Evolutionary conservation across 768 basidiomycete genomes (phyloP), one percentile per base, ranked within the genome.

Genomic region (Suillus decipiens): DNA sequence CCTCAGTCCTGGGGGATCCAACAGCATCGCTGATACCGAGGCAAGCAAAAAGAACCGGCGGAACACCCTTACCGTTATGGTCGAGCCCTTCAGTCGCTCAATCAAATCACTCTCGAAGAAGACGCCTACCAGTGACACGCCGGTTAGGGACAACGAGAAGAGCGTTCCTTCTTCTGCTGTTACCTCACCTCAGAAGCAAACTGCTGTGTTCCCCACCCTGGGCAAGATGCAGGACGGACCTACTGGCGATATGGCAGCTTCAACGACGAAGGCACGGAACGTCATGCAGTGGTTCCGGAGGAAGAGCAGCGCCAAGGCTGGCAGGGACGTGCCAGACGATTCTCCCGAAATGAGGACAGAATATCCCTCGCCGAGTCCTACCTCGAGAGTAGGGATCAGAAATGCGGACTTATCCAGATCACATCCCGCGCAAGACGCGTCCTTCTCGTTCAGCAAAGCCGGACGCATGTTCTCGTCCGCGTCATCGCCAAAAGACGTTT

Each of bases 251-350:
- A 78, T 89, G 77, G 83, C 84, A 2, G 91, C 88, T 17, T 89
- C 92, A 64, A 86, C 92, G n/a, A 88, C 84, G 76, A 92, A 95
- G 75, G 95, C 96, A 5, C 88, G 88, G 75, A 94, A 90, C 72
- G 97, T 99, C 60, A 99, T 99, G 96, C 89, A 95, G 67, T 99
- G 97, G 97, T 99, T 99, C 85, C 82, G 91, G 75, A 84, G 83
- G 61, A 85, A 84, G 76, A 89, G 87, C 70, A 89, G 86, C 3
- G 73, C 56, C 60, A 75, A 73, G 70, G 72, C 67, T 61, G 75
- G 70, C 45, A 68, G 63, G 57, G 77, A 71, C 31, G 69, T 63
- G 34, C 66, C 66, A 28, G 70, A 68, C 55, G 74, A 73, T 61
- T 19, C 36, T 1, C 42, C 69, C 2, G 67, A 63, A 17, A 28